These are phyloP conservation scores for Brassica hybrid DNA, from an alignment of 441 rosid genomes.

Conservation along the genomic window DNA sequence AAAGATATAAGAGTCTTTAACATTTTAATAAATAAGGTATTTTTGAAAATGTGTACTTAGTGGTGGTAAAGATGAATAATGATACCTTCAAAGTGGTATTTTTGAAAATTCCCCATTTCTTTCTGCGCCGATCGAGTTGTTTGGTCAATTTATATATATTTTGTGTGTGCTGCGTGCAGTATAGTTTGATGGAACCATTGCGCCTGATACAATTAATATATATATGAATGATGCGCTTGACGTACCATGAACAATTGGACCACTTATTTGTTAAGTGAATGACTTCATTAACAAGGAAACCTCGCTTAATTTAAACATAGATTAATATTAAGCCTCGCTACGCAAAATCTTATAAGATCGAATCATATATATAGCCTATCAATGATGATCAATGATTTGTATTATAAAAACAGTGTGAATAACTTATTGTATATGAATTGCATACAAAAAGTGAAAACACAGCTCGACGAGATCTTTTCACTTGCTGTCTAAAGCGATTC, in stretches of 20 bases:
- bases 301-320: constrained; percentile 3
- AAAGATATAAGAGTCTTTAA: no score
- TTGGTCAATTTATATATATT: neutral
- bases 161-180: neutral
- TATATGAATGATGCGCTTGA: constrained; percentile 2
- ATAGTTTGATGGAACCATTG: constrained; percentile 18
- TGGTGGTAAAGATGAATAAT: no score
- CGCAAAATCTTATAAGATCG: constrained; percentile 39
- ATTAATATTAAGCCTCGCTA: constrained; percentile 5
- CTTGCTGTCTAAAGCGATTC: constrained; percentile 23
- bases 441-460: constrained; percentile 19
- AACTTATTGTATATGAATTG: neutral
- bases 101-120: no score
- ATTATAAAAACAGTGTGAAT: constrained; percentile 9
- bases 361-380: constrained; percentile 24
- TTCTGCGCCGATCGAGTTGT: neutral
- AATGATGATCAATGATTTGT: constrained; percentile 19
- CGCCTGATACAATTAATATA: constrained; percentile 18
- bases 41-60: no score
- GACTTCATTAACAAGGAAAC: constrained; percentile 11
- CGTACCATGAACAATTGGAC: constrained; percentile 28
- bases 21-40: no score
- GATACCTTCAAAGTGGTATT: no score
- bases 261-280: constrained; percentile 28
- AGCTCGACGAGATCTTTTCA: constrained; percentile 33